Percentiles rank a stretch among this genome's conserved stretches.
Conservation (phyloP, 140 eudicot genomes). For the Flaveria floridana region DNA sequence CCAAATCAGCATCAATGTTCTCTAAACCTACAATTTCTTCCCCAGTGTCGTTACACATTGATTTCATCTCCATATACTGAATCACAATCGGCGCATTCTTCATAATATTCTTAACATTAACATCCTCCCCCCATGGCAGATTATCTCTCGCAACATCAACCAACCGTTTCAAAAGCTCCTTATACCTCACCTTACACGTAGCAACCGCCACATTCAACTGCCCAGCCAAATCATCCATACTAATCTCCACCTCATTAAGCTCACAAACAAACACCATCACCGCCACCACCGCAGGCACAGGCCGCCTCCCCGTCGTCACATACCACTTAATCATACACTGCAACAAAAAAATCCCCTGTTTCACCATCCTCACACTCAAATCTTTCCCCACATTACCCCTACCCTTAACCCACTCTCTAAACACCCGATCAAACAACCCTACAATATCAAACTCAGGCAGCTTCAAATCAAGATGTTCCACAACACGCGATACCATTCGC, state of each 20-base stretch:
- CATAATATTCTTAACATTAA: slow-evolving; percentile 62
- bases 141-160: slow-evolving; percentile 59
- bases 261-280: slow-evolving; percentile 62
- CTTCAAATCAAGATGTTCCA: slow-evolving; percentile 46
- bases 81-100: slow-evolving; percentile 62
- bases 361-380: slow-evolving; percentile 41
- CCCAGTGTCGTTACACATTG: slow-evolving; percentile 31
- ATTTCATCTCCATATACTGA: slow-evolving; percentile 74
- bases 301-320: slow-evolving; percentile 78
- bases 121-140: slow-evolving; percentile 82
- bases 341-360: slow-evolving; percentile 77
- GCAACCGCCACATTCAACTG: slow-evolving; percentile 52
- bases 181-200: slow-evolving; percentile 65
- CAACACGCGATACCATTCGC: slow-evolving; percentile 67
- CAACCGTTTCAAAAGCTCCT: slow-evolving; percentile 58
- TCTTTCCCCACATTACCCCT: slow-evolving; percentile 33
- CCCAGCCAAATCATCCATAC: slow-evolving; percentile 61
- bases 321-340: slow-evolving; percentile 87
- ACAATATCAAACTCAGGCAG: slow-evolving; percentile 78
- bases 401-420: slow-evolving; percentile 38
- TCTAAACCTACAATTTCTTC: slow-evolving; percentile 27
- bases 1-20: slow-evolving; percentile 35
- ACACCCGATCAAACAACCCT: slow-evolving; percentile 38
- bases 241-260: slow-evolving; percentile 53
- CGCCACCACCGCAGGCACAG: slow-evolving; percentile 73